Conservation (phyloP, 73 alveolate species). For the Blepharisma japonicum region DNA sequence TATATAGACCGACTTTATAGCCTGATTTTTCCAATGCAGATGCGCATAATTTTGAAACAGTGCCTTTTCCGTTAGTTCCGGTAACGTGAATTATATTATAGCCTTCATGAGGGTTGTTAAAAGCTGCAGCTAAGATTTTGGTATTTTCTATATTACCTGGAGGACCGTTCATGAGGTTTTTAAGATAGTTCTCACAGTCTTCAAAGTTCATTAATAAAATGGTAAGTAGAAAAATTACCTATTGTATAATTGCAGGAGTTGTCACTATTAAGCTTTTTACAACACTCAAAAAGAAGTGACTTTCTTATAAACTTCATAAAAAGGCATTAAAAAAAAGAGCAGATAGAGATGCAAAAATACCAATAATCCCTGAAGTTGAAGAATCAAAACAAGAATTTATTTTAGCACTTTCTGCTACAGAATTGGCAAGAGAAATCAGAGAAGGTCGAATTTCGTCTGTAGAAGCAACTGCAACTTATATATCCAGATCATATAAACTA, state of each 20-base stretch:
- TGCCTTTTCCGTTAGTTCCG: constrained; percentile 95
- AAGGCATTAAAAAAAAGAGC: too few species aligned
- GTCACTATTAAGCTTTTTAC: too few species aligned
- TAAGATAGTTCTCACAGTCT: too few species aligned
- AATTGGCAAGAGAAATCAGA: constrained; percentile 14
- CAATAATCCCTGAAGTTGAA: too few species aligned
- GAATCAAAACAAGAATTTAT: neutral
- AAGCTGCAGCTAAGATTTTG: neutral
- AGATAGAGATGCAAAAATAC: too few species aligned
- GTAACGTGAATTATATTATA: constrained; percentile 71
- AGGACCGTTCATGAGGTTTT: neutral
- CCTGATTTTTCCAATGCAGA: constrained; percentile 54
- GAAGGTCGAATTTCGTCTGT: constrained; percentile 29
- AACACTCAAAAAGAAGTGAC: too few species aligned
- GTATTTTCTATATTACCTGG: constrained; percentile 2
- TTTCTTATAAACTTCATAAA: too few species aligned
- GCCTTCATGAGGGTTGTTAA: constrained; percentile 50
- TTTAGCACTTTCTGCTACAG: constrained; percentile 20
- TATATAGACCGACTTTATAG: constrained; percentile 66
- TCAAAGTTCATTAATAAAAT: too few species aligned
- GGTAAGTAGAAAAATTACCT: too few species aligned
- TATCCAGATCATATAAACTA: constrained; percentile 29
- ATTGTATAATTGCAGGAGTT: too few species aligned
- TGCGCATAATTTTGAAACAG: constrained; percentile 66
- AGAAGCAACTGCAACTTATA: constrained; percentile 8